Base-by-base conservation (phyloP, 2,329 filamentous ascomycete genomes). In the Zasmidium cellare region DNA sequence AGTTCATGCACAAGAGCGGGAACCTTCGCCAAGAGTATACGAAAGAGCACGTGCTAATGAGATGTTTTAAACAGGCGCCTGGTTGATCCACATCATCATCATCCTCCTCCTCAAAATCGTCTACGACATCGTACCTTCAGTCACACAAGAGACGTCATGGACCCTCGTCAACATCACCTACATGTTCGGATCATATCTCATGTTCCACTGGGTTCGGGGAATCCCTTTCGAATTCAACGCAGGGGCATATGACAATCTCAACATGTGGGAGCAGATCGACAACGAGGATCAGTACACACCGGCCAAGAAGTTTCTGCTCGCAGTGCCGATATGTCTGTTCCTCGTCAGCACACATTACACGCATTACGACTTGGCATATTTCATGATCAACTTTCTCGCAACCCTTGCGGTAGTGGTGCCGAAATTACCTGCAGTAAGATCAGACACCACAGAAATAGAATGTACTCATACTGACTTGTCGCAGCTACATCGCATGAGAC, bases 211-310 rank as follows among this genome's bases (percentile, higher is more conserved):
- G 82, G 94, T 99, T 67, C 91, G 93, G 73, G 94, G 94, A 68
- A 91, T 97, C 48, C 94, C 94, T 5, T 99, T 99, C 73, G 94
- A 99, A 76, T 99, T 99, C 84, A 99, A 99, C 74, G 89, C 91
- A 56, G 94, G 94, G 59, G 94, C 94, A 68, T 99, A 97, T 77
- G 94, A 99, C 82, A 97, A 99, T 76, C 84, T 99, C 72, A 99
- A 97, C 80, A 97, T 99, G 94, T 99, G 94, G 94, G 94, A 99
- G 80, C 94, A 99, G 79, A 99, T 99, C 75, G 94, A 99, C 80
- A 96, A 97, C 71, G 94, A 94, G 48, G 94, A 94, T 69, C 94
- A 99, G 76, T 99, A 97, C 80, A 99, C 94, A 0, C 94, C 94
- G 3, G 91, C 94, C 65, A 99, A 99, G 83, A 99, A 99, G 77